Percentiles rank a stretch among this genome's conserved stretches.
Conservation (phyloP, 2,329 filamentous ascomycete species). For the Diaporthe sp. region DNA sequence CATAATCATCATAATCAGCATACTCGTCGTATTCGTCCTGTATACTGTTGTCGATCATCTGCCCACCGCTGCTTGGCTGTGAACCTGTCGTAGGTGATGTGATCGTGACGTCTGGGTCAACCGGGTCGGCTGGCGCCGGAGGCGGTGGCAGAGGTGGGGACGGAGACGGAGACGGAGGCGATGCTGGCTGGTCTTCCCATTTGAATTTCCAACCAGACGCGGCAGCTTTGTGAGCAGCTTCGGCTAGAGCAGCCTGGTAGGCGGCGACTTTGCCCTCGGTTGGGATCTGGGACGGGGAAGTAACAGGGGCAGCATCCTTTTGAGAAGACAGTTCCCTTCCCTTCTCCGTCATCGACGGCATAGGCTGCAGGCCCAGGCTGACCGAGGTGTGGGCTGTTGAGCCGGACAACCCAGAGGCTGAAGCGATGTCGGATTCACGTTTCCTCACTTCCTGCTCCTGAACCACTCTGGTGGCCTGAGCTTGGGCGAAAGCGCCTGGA, state of each 20-base stretch:
- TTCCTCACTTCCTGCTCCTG: constrained; percentile 50
- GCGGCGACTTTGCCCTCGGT: constrained; percentile 62
- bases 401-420: constrained; percentile 59
- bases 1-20: constrained; percentile 46
- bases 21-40: constrained; percentile 70
- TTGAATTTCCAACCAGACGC: constrained; percentile 66
- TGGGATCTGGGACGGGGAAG: constrained; percentile 40
- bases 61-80: constrained; percentile 47
- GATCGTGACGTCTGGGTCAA: constrained; percentile 49
- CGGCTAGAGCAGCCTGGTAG: constrained; percentile 87
- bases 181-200: constrained; percentile 74
- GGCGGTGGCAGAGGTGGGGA: constrained; percentile 43
- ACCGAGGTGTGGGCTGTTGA: constrained; percentile 68
- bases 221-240: constrained; percentile 82
- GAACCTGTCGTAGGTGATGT: constrained; percentile 49
- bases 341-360: constrained; percentile 38
- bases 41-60: constrained; percentile 40
- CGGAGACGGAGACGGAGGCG: constrained; percentile 39
- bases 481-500: constrained; percentile 68
- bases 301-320: constrained; percentile 36
- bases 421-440: constrained; percentile 61
- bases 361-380: constrained; percentile 50
- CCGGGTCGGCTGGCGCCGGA: constrained; percentile 46
- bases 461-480: constrained; percentile 60
- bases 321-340: constrained; percentile 33